phyloP scores from a whole-genome alignment of 371 early-diverging fungal species.

The Mucor racemosus region DNA sequence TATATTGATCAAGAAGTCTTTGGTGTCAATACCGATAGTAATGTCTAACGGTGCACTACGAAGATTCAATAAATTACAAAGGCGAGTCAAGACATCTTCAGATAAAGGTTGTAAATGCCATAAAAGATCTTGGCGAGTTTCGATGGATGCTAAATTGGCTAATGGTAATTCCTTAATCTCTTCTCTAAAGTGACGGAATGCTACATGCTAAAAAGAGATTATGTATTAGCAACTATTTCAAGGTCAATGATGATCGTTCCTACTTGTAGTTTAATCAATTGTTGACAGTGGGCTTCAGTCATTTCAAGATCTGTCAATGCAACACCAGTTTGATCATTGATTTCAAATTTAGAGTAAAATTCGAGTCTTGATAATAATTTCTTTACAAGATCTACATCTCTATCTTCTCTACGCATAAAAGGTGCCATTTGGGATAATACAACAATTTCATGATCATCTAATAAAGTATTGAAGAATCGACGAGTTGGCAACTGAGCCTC shows the following conservation, averaged over 20 bases:
- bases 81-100: constrained; percentile 46
- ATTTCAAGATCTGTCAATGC: constrained; percentile 72
- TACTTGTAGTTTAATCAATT: constrained; percentile 73
- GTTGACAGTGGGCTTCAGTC: constrained; percentile 62
- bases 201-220: constrained; percentile 45
- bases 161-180: constrained; percentile 77
- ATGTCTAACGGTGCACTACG: constrained; percentile 49
- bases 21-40: constrained; percentile 35
- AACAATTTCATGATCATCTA: constrained; percentile 83
- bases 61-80: constrained; percentile 65
- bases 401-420: constrained; percentile 50
- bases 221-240: no score
- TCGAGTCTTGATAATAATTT: constrained; percentile 67
- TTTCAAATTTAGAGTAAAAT: constrained; percentile 77
- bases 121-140: constrained; percentile 54
- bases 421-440: constrained; percentile 62
- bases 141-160: constrained; percentile 72
- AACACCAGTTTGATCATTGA: constrained; percentile 83
- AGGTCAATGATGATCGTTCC: background rate
- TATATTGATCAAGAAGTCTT: constrained; percentile 56
- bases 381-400: constrained; percentile 57
- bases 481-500: constrained; percentile 91
- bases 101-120: constrained; percentile 62
- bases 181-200: constrained; percentile 69
- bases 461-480: constrained; percentile 79